phyloP scores from a whole-genome alignment of 495 filamentous ascomycete species.

The Penicillium cataractarum region DNA sequence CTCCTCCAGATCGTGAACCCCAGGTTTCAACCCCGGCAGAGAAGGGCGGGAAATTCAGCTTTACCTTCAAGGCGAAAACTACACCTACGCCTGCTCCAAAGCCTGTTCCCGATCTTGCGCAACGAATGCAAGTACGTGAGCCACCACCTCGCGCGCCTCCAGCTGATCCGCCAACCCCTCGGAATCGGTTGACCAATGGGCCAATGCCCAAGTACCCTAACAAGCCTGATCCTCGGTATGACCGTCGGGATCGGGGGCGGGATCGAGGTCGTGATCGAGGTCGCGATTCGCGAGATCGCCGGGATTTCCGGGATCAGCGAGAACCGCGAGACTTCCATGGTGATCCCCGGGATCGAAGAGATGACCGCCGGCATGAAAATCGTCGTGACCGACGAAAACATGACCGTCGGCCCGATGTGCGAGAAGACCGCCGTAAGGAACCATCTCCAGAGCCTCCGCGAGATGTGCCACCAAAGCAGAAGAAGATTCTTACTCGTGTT shows the following conservation, averaged over 20 bases:
- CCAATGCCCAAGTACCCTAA: constrained; percentile 48
- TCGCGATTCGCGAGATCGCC: constrained; percentile 46
- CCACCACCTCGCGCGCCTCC: constrained; percentile 43
- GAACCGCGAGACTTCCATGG: constrained; percentile 56
- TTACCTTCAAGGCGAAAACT: constrained; percentile 80
- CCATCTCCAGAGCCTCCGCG: constrained; percentile 30
- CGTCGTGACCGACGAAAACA: constrained; percentile 42
- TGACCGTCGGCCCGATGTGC: constrained; percentile 35
- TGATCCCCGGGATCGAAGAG: constrained; percentile 47
- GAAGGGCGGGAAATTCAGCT: constrained; percentile 78
- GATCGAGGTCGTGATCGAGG: constrained; percentile 45
- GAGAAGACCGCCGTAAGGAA: constrained; percentile 48
- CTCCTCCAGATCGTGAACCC: constrained; percentile 51
- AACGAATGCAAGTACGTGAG: constrained; percentile 65
- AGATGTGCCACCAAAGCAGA: constrained; percentile 58
- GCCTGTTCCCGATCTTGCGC: constrained; percentile 68
- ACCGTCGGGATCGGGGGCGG: constrained; percentile 50
- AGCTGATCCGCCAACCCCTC: constrained; percentile 37
- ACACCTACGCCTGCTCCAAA: constrained; percentile 60
- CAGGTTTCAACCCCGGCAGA: constrained; percentile 54
- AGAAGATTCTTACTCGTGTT: constrained; percentile 67
- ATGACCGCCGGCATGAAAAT: constrained; percentile 41
- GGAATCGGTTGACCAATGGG: constrained; percentile 40
- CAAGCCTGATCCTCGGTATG: constrained; percentile 46
- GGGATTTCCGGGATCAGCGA: constrained; percentile 48